Evolutionary conservation across 352 stramenopile genomes (phyloP).

Genomic region (Pythium scleroteichum): DNA sequence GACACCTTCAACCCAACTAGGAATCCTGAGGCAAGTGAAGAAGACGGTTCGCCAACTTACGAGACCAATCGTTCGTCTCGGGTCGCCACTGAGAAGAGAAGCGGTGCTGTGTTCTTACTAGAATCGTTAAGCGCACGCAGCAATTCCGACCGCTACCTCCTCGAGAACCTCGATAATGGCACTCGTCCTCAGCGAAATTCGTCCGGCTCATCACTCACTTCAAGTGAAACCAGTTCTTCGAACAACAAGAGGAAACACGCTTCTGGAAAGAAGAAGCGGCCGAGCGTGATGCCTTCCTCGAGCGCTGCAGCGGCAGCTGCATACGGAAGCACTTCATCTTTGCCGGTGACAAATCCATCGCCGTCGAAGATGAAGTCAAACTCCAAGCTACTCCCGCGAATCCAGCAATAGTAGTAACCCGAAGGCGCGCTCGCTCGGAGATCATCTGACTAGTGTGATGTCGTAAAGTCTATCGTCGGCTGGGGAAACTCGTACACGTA

Average conservation of each 20-base stretch:
- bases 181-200: slow-evolving; percentile 8
- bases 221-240: background rate
- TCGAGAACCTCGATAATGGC: slow-evolving; percentile 16
- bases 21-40: slow-evolving; percentile 32
- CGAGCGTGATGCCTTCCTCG: slow-evolving; percentile 16
- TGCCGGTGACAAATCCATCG: slow-evolving; percentile 8
- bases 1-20: slow-evolving; percentile 11
- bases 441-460: background rate
- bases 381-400: slow-evolving; percentile 40
- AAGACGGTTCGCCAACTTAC: slow-evolving; percentile 26
- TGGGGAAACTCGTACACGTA: slow-evolving; percentile 71
- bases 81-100: slow-evolving; percentile 21
- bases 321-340: slow-evolving; percentile 11
- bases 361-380: slow-evolving; percentile 38
- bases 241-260: slow-evolving; percentile 34
- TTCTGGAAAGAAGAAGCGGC: slow-evolving; percentile 34
- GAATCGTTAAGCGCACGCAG: slow-evolving; percentile 37
- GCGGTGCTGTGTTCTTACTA: slow-evolving; percentile 18
- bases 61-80: slow-evolving; percentile 12
- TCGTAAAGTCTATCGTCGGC: background rate
- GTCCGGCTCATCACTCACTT: slow-evolving; percentile 10
- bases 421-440: too few relatives aligned
- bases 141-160: slow-evolving; percentile 35
- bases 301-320: slow-evolving; percentile 13
- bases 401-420: slow-evolving; percentile 22